phyloP scores from a whole-genome alignment of 306 rosid genomes.

The Acacia confusa region DNA sequence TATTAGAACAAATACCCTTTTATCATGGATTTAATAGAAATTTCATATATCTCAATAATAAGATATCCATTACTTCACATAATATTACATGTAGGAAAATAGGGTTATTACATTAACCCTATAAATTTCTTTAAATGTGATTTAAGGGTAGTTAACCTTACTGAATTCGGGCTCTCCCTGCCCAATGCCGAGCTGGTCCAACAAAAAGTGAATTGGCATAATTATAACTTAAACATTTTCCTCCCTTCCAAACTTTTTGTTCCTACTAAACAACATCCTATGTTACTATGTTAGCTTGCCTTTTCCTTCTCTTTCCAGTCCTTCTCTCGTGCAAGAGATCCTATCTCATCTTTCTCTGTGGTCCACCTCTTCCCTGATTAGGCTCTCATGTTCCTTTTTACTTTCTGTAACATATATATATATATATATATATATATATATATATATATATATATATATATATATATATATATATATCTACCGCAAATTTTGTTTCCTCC shows the following conservation, averaged over 20 bases:
- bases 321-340: background rate
- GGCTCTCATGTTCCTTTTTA: background rate
- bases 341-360: background rate
- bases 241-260: background rate
- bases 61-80: too few species aligned
- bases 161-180: background rate
- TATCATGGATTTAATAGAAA: too few species aligned
- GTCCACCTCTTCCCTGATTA: background rate
- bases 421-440: too few species aligned
- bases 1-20: too few species aligned
- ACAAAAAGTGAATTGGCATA: background rate
- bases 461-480: too few species aligned
- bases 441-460: too few species aligned
- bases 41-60: too few species aligned
- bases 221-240: background rate
- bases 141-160: background rate
- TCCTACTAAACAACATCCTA: background rate
- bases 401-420: background rate
- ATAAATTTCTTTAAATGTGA: background rate
- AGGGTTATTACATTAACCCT: too few species aligned
- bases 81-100: too few species aligned
- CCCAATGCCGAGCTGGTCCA: conserved; percentile 21
- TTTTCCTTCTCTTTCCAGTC: background rate
- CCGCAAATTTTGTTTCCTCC: too few species aligned
- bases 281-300: background rate